These are phyloP conservation scores for Miamiensis avidus DNA, from an alignment of 169 alveolate genomes.

Conservation along the genomic window DNA sequence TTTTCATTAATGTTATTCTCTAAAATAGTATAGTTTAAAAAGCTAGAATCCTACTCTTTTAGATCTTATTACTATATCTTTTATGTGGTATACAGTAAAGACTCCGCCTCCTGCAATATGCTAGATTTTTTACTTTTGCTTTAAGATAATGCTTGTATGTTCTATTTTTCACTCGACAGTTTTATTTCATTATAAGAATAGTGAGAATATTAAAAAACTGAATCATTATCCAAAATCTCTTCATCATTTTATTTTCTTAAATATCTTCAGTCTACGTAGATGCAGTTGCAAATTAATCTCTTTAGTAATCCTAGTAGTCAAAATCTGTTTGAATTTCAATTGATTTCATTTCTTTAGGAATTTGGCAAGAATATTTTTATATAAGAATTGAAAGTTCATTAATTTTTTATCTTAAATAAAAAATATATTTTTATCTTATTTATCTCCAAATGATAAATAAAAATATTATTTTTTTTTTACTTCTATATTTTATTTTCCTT, in stretches of 20 bases:
- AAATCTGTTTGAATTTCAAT: not conserved
- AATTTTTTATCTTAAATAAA: conserved; percentile 17
- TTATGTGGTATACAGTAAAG: too few species aligned
- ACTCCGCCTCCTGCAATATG: too few species aligned
- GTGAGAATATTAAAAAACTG: not conserved
- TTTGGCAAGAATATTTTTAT: not conserved
- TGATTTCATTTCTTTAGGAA: not conserved
- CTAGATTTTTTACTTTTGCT: too few species aligned
- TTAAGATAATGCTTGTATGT: too few species aligned
- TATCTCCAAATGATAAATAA: conserved; percentile 1
- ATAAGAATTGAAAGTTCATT: not conserved
- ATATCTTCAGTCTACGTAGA: not conserved
- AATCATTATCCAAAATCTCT: not conserved
- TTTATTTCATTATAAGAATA: not conserved
- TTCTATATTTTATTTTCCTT: conserved; percentile 36
- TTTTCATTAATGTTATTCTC: not conserved
- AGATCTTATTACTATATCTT: too few species aligned
- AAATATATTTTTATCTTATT: conserved; percentile 23
- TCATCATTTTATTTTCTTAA: too few species aligned
- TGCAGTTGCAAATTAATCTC: not conserved
- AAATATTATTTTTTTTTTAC: conserved; percentile 5
- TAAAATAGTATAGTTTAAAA: conserved; percentile 2
- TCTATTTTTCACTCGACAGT: not conserved
- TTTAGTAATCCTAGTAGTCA: too few species aligned
- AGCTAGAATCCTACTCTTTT: conserved; percentile 5